phyloP scores from a whole-genome alignment of 1,284 basidiomycete genomes.

The Ustilago trichophora region DNA sequence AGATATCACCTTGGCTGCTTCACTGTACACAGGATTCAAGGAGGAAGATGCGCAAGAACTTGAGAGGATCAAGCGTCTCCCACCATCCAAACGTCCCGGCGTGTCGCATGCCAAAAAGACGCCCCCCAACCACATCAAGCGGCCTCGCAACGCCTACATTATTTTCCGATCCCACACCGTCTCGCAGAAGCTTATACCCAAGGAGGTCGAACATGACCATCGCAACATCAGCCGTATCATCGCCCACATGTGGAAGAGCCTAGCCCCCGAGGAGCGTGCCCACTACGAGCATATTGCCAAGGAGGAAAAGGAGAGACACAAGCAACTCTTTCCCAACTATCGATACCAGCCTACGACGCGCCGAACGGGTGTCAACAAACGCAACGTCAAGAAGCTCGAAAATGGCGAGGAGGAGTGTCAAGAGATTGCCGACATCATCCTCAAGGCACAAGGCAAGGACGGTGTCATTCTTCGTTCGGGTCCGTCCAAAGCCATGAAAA shows the following conservation, averaged over 20 bases:
- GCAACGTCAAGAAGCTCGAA: slow-evolving; percentile 50
- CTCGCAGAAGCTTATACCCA: slow-evolving; percentile 77
- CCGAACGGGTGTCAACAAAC: slow-evolving; percentile 26
- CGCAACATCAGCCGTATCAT: slow-evolving; percentile 73
- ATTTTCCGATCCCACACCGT: slow-evolving; percentile 91
- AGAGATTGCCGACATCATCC: slow-evolving; percentile 58
- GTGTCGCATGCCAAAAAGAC: slow-evolving; percentile 57
- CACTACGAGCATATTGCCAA: slow-evolving; percentile 52
- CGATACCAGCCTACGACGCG: slow-evolving; percentile 54
- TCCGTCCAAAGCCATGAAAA: slow-evolving; percentile 12
- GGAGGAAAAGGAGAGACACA: slow-evolving; percentile 57
- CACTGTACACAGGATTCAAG: slow-evolving; percentile 3
- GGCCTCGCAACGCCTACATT: slow-evolving; percentile 93
- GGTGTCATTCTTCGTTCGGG: slow-evolving; percentile 31
- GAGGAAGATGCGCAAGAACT: slow-evolving; percentile 1
- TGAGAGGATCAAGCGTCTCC: neutral
- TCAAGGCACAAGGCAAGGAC: slow-evolving; percentile 51
- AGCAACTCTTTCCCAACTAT: slow-evolving; percentile 55
- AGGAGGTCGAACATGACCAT: slow-evolving; percentile 83
- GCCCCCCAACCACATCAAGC: slow-evolving; percentile 76
- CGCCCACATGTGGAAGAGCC: slow-evolving; percentile 62
- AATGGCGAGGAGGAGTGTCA: slow-evolving; percentile 57
- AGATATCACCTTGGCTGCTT: neutral
- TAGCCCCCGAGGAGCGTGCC: slow-evolving; percentile 47
- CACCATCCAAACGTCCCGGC: slow-evolving; percentile 34